phyloP scores from a whole-genome alignment of 148 eudicot genomes.

The Nyssa sinensis region DNA sequence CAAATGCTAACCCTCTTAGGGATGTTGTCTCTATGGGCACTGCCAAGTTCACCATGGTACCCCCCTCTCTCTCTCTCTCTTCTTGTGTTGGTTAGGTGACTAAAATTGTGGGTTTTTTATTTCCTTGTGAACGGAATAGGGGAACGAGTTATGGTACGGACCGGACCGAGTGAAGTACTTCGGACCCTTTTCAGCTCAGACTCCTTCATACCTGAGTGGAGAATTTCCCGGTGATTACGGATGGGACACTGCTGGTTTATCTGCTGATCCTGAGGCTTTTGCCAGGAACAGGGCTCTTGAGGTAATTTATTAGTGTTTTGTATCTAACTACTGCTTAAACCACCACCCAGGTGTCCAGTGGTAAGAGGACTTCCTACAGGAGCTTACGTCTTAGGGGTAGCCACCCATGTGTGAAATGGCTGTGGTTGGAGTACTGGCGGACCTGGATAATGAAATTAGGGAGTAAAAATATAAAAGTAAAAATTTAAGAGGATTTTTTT shows the following conservation, averaged over 20 bases:
- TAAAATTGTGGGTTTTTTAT: not conserved
- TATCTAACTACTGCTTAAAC: no score
- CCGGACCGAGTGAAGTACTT: conserved; percentile 85
- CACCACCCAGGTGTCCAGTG: no score
- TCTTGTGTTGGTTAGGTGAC: not conserved
- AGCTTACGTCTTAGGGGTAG: no score
- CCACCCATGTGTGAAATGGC: no score
- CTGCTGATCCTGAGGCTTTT: conserved; percentile 94
- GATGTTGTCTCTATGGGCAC: conserved; percentile 68
- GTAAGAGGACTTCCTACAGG: no score
- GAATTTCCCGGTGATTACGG: conserved; percentile 96
- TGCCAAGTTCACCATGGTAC: conserved; percentile 68
- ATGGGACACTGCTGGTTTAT: conserved; percentile 96
- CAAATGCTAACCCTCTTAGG: conserved; percentile 62
- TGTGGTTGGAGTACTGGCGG: no score
- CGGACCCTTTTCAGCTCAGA: conserved; percentile 95
- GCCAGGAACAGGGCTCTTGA: conserved; percentile 94
- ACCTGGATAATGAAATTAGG: no score
- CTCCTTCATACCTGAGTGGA: conserved; percentile 79
- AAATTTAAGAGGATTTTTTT: no score
- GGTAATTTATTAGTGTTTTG: conserved; percentile 44
- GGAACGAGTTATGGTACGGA: conserved; percentile 89
- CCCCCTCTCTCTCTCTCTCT: conserved; percentile 2
- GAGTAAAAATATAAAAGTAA: no score
- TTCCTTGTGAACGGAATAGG: conserved; percentile 32